Base-by-base conservation (phyloP, 2,329 filamentous ascomycete genomes). In the Ascomycota sp. region DNA sequence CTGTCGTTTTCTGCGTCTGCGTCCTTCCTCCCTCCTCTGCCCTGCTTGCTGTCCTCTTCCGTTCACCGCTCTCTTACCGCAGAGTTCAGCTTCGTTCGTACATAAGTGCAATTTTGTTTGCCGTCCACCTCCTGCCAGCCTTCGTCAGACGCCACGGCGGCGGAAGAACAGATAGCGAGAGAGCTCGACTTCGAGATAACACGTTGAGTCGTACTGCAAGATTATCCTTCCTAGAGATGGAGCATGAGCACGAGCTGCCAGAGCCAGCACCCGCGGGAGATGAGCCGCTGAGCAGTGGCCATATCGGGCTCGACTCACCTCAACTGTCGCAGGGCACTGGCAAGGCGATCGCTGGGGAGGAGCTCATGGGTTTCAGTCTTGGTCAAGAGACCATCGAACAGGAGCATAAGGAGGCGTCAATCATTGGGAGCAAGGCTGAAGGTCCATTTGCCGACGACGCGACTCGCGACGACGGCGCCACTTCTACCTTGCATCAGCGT, bases 101-200 rank as follows among this genome's bases (percentile, higher is more conserved):
- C 27, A 15, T 27, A 26, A 17, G 13, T 10, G 19, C 15, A 13
- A 8, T 10, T n/a, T 10, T 13, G 11, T 20, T 11, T 7, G 11
- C 23, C 10, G 13, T 7, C 22, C 11, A 8, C 5, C 22, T 1
- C 12, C 13, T 2, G 11, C 22, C 8, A 23, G 12, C 28, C n/a
- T 8, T 24, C 28, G 27, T 23, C 30, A 17, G 24, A 43, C 43
- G 35, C 27, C 36, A 9, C 27, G 19, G 42, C 39, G 44, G 41
- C 43, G 46, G 40, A 42, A 46, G 25, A 42, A 39, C 12, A 43
- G 38, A 35, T 39, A 35, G 29, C 38, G 43, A 38, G 43, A 32
- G 51, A 59, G 35, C 39, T 50, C 38, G 52, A 63, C 37, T 62
- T 65, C 35, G 45, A 59, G 7, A 63, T 59, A 38, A 17, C 56